Evolutionary conservation across 306 rosid genomes (phyloP).

Genomic region (Lithocarpus polystachyus): DNA sequence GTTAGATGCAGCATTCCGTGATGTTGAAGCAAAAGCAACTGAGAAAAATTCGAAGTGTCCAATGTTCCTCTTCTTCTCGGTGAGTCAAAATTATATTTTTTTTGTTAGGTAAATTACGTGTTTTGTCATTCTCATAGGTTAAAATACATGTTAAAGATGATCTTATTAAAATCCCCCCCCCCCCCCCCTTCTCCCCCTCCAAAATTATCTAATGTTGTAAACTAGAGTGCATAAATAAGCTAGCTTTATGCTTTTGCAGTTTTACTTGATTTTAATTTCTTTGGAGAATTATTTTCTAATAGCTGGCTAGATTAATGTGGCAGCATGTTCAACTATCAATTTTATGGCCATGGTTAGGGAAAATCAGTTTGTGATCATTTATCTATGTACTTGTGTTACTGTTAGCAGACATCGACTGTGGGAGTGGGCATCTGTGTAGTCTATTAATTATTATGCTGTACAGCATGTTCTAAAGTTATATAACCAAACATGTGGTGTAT

Average conservation of each 20-base stretch:
- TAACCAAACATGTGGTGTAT: no score
- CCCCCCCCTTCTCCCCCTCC: no score
- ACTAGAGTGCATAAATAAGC: neutral
- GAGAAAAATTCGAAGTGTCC: constrained; percentile 53
- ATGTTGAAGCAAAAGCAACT: constrained; percentile 47
- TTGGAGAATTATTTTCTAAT: neutral
- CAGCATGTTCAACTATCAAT: no score
- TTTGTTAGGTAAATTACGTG: neutral
- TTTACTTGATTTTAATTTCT: neutral
- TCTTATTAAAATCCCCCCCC: neutral
- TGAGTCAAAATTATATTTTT: constrained; percentile 33
- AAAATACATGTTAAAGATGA: neutral
- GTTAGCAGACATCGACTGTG: constrained; percentile 9
- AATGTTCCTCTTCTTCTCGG: constrained; percentile 84
- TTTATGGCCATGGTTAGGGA: no score
- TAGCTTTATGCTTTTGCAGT: neutral
- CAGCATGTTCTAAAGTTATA: neutral
- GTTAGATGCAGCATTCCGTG: constrained; percentile 58
- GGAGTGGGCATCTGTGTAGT: neutral
- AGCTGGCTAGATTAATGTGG: neutral
- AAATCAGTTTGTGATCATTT: constrained; percentile 5
- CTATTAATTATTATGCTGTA: neutral
- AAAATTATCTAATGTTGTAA: neutral
- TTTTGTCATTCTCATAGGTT: neutral
- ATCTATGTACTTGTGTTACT: neutral